Evolutionary conservation across 1,139 yeast species (phyloP), one percentile per base, ranked within the genome.

Genomic region (Nakaseomyces glabratus): DNA sequence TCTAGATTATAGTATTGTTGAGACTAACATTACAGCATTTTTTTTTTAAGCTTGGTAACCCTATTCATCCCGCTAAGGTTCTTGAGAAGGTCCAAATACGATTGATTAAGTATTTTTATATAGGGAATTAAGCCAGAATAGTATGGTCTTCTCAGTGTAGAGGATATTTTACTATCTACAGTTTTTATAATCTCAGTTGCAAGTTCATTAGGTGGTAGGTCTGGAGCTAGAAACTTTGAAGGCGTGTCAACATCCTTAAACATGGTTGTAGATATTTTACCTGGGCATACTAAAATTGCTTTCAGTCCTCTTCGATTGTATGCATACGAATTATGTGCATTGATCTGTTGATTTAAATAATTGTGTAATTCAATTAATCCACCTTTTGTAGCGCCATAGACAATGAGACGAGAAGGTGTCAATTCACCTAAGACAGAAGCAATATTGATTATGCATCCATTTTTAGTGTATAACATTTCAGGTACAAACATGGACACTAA

Each of bases 361-460:
- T 84, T 94, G 53, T 88, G 96, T 31, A 86, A 61, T 0, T 93
- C 86, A 35, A 88, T 70, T 20, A 84, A 58, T 0, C 94, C 96
- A 0, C 94, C 79, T 56, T 88, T 88, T 6, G 93, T 73, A 0
- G 96, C 95, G 0, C 95, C 95, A 49, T 88, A 88, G 0, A 82
- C 82, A 25, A 68, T 72, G 37, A 84, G 63, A 21, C 78, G 63
- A 5, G 95, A 90, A 0, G 96, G 96, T 0, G 93, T 71, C 66
- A 82, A 68, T 43, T 80, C 77, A 0, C 95, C 96, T 37, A 88
- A 63, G 0, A 84, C 84, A 0, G 95, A 82, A 0, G 90, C 85
- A 22, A 88, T 64, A 3, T 88, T 82, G 19, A 88, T 74, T 12
- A 90, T 68, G 52, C 78, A 82, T 0, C 96, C 95, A 28, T 93